Base-by-base conservation (phyloP, 1,139 yeast genomes). In the Pichia sp. region DNA sequence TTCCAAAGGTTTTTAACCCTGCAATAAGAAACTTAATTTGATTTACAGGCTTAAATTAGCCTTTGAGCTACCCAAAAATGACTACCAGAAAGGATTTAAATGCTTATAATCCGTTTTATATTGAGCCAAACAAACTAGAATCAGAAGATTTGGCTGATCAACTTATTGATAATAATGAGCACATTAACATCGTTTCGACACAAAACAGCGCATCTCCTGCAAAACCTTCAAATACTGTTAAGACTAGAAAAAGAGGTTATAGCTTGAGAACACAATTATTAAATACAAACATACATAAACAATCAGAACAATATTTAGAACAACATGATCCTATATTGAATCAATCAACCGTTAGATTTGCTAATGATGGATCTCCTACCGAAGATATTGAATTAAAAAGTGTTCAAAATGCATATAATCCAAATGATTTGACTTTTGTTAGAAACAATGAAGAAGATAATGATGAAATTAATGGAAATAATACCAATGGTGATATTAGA, bases 261-360 rank as follows among this genome's bases (percentile, higher is more conserved):
- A 82, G 92, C 4, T 65, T 86, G 45, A 71, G 95, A 54, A 74
- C 89, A 0, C 94, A 84, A 63, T 69, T 85, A 51, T 78, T 85
- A 65, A 80, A 76, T 61, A 80, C 76, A 23, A 55, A 52, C 31
- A 37, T 56, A 37, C 46, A 41, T 20, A 53, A 53, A 30, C 52
- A 55, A 16, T 57, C 54, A 3, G 57, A 53, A 26, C 38, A 37
- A 10, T 52, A 45, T 34, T 37, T 52, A 11, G 50, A 45, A 9
- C 43, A 33, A 11, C 23, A 24, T n/a, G 36, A 33, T 12, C 27
- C 27, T 10, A 12, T n/a, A 12, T 23, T 24, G 7, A 12, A 6
- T 12, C 36, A 33, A n/a, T 24, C 36, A 11, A 35, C 9, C 7
- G 43, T 37, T 9, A 34, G 42, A 34, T 43, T 40, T 26, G 34